Evolutionary conservation across 1,139 yeast species (phyloP), one percentile per base, ranked within the genome.

Genomic region (Diutina siamensis): DNA sequence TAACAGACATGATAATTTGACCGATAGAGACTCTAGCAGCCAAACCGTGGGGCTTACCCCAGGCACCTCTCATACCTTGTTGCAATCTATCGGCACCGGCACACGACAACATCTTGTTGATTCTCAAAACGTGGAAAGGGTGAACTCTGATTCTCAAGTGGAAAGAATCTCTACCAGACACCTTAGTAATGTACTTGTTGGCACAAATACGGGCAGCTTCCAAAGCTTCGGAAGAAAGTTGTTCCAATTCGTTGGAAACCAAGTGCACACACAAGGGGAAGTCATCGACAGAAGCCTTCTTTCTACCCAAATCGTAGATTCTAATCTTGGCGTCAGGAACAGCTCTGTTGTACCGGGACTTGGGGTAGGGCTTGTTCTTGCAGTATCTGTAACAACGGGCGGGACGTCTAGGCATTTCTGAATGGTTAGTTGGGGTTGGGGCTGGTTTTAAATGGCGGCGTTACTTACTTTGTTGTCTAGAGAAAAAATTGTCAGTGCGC

Each of bases 1-100:
- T 89, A 71, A 88, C 89, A 61, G 98, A 92, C 78, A 92, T 82
- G 71, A 92, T 83, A 71, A 92, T 83, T 80, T 92, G 98, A 68
- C 98, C 98, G 74, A 92, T 92, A 76, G 78, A 78, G 70, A 92
- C 98, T 77, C 98, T 89, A 66, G 98, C 98, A 64, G 97, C 98
- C 68, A 89, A 82, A 80, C 98, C 98, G 66, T 89, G 96, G 67
- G 98, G 98, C 80, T 92, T 92, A 86, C 98, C 98, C 97, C 97
- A 92, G 69, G 98, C 98, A 82, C 95, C 95, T 86, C 98, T 89
- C 98, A 92, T 92, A 87, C 98, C 98, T 80, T 94, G 97, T 80
- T 92, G 98, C 77, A 92, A 83, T 85, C 98, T 87, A 89, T 92
- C 98, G 71, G 98, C 98, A 85, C 98, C 98, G 78, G 98, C 98